Base-by-base conservation (phyloP, 306 rosid species). In the Herpetospermum pedunculosum region DNA sequence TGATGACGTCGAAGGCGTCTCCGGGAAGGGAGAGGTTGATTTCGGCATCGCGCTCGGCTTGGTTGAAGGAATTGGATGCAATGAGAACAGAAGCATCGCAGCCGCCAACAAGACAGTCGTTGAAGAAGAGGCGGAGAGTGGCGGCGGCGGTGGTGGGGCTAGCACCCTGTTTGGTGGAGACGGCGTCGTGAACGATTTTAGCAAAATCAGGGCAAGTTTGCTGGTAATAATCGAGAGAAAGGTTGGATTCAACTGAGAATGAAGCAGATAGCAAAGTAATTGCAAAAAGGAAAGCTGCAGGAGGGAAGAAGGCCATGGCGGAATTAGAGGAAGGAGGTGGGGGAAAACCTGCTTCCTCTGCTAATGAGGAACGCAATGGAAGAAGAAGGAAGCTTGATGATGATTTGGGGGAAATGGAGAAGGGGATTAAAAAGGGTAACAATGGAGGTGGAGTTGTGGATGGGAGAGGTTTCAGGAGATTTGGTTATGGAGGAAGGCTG, bases 101-200 rank as follows among this genome's bases (percentile, higher is more conserved):
- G 14, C 90, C 90, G 8, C 73, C 84, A 2, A 83, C 82, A 77
- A 86, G 57, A 55, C 87, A 86, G 68, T 86, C 90, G 43, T 77
- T 87, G 79, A 79, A 60, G 76, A 86, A 83, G 65, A 86, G 77
- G 9, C 87, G 84, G 6, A 86, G 54, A 13, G 83, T 71, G 8
- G 85, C 87, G 9, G 89, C 85, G 6, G 89, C 85, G 10, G 89
- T 77, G 50, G 78, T 40, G 2, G 87, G 89, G 47, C 63, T 80
- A 1, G 77, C 8, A n/a, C 57, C 44, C 16, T 81, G 85, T 63
- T 86, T 86, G 1, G 6, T 13, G n/a, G 79, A 35, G 10, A 77
- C 90, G 2, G 72, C 44, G 0, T 86, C 90, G 1, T 79, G 78
- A 6, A 86, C 41, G 25, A 81, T 81, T 16, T 5, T 79, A 3